Base-by-base conservation (phyloP, 2,329 filamentous ascomycete species). In the Purpureocillium takamizusanense region DNA sequence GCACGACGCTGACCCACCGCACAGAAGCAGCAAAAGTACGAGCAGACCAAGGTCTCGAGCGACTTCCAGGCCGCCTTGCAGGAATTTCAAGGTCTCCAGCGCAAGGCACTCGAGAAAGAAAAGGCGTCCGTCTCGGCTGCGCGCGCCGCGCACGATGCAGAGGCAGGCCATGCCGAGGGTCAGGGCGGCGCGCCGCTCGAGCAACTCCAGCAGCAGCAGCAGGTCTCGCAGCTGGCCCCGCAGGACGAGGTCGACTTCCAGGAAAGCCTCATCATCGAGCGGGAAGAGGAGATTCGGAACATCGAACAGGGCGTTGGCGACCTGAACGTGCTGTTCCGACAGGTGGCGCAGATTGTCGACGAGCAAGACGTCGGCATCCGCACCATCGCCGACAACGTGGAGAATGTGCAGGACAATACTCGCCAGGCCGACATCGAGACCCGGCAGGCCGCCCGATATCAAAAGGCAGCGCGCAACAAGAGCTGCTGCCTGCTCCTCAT, bases 221-320 rank as follows among this genome's bases (percentile, higher is more conserved):
- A 90, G 52, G 81, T 89, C 49, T 70, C 84, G 11, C 85, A 86
- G 40, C 72, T 97, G 8, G 92, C 89, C 1, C 76, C 86, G 21
- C 92, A 98, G 60, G 83, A 87, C 51, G 94, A 98, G 56, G 92
- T 98, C 32, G 90, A 98, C 57, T 98, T 95, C 66, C 92, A 98
- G 57, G 92, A 98, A 51, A 81, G 84, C 13, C 70, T 98, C 42
- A 98, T 98, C 55, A 82, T 94, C 44, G 90, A 98, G 70, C 88
- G 94, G 38, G 92, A 98, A 62, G 81, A 87, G 41, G 92, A 98
- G 67, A 98, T 98, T 49, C 82, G 89, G 45, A 94, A 94, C 57
- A 98, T 98, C 53, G 92, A 97, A 66, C 89, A 95, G 61, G 88
- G 86, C 39, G 92, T 98, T 7, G 85, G 85, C 39, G 92, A 98